phyloP scores from a whole-genome alignment of 495 filamentous ascomycete species.

The Staphylotrichum longicolle region DNA sequence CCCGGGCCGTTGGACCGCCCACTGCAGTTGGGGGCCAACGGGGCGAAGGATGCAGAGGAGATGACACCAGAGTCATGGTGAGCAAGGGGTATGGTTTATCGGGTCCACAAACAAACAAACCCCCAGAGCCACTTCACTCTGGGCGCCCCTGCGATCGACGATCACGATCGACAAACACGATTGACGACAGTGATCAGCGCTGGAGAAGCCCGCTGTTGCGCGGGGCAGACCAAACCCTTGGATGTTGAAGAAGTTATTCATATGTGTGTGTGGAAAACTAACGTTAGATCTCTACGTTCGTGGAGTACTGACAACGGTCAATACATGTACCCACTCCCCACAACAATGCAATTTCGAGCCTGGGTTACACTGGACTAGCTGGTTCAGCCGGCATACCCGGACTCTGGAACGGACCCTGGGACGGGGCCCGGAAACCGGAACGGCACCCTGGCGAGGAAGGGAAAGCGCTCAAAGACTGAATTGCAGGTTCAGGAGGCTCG shows the following conservation, averaged over 20 bases:
- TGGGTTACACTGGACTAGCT: too few relatives aligned
- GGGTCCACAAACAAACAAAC: not conserved
- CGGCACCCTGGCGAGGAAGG: not conserved
- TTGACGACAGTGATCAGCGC: too few relatives aligned
- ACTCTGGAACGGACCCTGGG: not conserved
- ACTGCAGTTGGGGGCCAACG: not conserved
- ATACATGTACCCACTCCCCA: not conserved
- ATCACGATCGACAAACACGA: too few relatives aligned
- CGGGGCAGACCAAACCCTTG: too few relatives aligned
- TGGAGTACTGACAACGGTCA: too few relatives aligned
- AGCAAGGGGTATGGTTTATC: not conserved
- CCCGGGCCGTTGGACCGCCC: not conserved
- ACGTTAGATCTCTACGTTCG: too few relatives aligned
- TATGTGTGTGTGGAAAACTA: not conserved
- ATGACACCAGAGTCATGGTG: not conserved
- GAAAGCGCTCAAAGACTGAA: not conserved
- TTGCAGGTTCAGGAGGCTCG: too few relatives aligned
- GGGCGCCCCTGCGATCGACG: too few relatives aligned
- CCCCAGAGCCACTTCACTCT: too few relatives aligned
- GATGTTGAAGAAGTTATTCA: too few relatives aligned
- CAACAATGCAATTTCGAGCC: not conserved
- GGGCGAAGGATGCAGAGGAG: constrained; percentile 10
- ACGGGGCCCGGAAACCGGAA: too few relatives aligned
- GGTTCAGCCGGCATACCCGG: not conserved
- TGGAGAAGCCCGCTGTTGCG: too few relatives aligned